phyloP scores from a whole-genome alignment of 179 eudicot genomes.

The Drosera spatulata region DNA sequence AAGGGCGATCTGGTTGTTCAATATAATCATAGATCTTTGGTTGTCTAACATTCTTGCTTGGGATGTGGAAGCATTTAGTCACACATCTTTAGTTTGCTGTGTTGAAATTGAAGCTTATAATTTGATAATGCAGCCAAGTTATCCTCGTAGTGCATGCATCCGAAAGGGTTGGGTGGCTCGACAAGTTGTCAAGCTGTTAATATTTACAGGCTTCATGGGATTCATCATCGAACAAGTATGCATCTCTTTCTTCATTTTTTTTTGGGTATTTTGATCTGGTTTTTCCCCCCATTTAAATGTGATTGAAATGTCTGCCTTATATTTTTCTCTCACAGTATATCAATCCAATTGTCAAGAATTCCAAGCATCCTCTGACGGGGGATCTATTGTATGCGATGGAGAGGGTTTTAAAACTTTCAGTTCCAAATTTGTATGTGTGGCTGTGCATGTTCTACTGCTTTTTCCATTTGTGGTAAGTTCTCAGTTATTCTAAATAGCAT shows the following conservation, averaged over 20 bases:
- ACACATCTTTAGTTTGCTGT: no score
- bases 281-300: not conserved
- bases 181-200: constrained; percentile 71
- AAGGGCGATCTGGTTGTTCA: no score
- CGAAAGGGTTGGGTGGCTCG: constrained; percentile 88
- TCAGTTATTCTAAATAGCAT: not conserved
- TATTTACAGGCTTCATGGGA: constrained; percentile 90
- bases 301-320: no score
- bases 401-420: constrained; percentile 96
- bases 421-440: constrained; percentile 95
- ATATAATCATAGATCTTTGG: no score
- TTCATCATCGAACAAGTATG: constrained; percentile 75
- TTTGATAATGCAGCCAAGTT: constrained; percentile 52
- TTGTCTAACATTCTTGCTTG: no score
- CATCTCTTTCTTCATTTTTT: constrained; percentile 7
- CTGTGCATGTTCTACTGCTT: constrained; percentile 99
- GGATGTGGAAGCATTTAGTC: no score
- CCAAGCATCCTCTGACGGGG: constrained; percentile 91
- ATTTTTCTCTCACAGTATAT: constrained; percentile 50
- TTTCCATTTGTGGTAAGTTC: constrained; percentile 87
- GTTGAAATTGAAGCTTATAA: no score
- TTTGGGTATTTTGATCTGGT: not conserved
- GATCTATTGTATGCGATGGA: constrained; percentile 81
- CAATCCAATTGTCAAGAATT: constrained; percentile 87
- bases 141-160: constrained; percentile 60